phyloP scores from a whole-genome alignment of 1,284 basidiomycete genomes.

The Sanghuangporus baumii region DNA sequence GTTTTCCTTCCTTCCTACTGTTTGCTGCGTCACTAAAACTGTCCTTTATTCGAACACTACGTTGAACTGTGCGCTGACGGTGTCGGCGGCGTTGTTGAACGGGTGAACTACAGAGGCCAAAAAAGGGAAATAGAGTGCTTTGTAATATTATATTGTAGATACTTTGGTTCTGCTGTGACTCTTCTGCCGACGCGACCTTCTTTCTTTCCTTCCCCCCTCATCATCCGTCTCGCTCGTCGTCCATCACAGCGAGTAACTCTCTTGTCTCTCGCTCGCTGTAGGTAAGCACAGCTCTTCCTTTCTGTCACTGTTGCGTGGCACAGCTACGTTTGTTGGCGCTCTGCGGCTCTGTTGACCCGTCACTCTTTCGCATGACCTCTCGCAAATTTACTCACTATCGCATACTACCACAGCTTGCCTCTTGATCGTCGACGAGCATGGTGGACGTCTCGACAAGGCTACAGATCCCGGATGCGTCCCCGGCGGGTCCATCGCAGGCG shows the following conservation, averaged over 20 bases:
- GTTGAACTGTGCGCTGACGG: neutral
- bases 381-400: conserved; percentile 1
- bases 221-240: neutral
- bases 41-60: neutral
- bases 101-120: neutral
- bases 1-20: neutral
- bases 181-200: conserved; percentile 1
- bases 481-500: conserved; percentile 42
- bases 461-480: conserved; percentile 41
- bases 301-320: neutral
- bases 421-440: neutral
- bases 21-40: neutral
- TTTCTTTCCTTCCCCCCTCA: neutral
- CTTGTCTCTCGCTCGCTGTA: neutral
- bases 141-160: neutral
- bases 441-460: conserved; percentile 24
- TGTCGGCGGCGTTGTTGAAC: neutral
- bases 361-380: neutral
- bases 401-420: neutral
- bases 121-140: conserved; percentile 5
- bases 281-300: neutral
- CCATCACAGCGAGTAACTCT: conserved; percentile 2
- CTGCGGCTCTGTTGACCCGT: neutral
- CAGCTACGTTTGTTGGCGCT: neutral
- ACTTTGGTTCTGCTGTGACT: neutral